Evolutionary conservation across 306 rosid genomes (phyloP).

Genomic region (Glycine tomentella): DNA sequence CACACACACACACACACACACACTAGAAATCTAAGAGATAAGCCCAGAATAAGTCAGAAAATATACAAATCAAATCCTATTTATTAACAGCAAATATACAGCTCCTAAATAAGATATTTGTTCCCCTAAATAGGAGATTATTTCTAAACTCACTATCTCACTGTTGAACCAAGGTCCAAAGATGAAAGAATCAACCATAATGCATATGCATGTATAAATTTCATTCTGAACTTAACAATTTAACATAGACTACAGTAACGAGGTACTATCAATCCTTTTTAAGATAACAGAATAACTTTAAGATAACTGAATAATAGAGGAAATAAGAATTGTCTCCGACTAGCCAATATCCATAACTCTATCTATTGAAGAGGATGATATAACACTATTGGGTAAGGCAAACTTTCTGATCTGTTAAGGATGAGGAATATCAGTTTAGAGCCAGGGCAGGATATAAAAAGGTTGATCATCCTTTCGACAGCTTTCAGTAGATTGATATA

Average conservation of each 20-base stretch:
- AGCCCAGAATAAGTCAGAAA: neutral
- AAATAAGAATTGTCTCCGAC: neutral
- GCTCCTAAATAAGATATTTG: neutral
- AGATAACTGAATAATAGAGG: neutral
- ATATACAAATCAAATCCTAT: constrained; percentile 4
- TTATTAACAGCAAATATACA: constrained; percentile 10
- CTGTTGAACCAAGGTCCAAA: constrained; percentile 1
- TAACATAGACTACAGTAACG: neutral
- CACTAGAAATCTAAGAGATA: neutral
- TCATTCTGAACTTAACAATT: neutral
- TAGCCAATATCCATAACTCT: neutral
- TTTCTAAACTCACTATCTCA: neutral
- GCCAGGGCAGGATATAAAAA: too few species aligned
- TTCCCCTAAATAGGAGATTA: neutral
- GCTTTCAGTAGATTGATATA: too few species aligned
- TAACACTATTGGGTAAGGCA: neutral
- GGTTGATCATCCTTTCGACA: too few species aligned
- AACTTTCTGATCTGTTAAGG: neutral
- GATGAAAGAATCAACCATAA: neutral
- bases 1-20: too few species aligned
- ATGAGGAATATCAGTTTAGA: too few species aligned
- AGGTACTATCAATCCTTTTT: neutral
- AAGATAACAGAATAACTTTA: neutral
- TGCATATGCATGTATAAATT: neutral
- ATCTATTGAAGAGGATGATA: neutral